These are phyloP conservation scores for Pythium scleroteichum DNA, from an alignment of 352 stramenopile species.

Conservation along the genomic window DNA sequence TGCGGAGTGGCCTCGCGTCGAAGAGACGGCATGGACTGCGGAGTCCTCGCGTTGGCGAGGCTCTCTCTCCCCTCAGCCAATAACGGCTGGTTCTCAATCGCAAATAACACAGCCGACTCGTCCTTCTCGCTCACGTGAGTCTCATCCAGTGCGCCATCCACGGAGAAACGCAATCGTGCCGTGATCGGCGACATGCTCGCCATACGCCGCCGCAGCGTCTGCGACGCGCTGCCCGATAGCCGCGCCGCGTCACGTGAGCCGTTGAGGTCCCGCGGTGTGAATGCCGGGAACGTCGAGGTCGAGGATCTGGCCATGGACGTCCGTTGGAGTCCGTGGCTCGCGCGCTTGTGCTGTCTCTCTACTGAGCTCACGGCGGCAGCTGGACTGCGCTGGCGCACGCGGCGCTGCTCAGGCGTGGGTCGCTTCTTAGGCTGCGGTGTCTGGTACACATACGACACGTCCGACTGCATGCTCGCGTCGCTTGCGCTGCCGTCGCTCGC, in stretches of 20 bases:
- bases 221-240: slow-evolving; percentile 38
- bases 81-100: slow-evolving; percentile 17
- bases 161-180: slow-evolving; percentile 23
- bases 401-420: neutral
- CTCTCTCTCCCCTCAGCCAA: neutral
- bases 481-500: slow-evolving; percentile 25
- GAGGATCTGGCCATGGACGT: slow-evolving; percentile 16
- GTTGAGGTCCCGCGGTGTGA: slow-evolving; percentile 57
- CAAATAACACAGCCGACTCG: slow-evolving; percentile 26
- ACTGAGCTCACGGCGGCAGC: slow-evolving; percentile 17
- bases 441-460: slow-evolving; percentile 69
- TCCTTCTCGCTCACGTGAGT: slow-evolving; percentile 4
- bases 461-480: slow-evolving; percentile 32
- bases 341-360: slow-evolving; percentile 21
- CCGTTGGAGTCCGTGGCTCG: neutral
- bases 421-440: slow-evolving; percentile 38
- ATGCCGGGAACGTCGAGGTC: slow-evolving; percentile 53
- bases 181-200: slow-evolving; percentile 63
- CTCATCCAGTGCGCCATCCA: slow-evolving; percentile 14
- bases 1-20: slow-evolving; percentile 12
- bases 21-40: slow-evolving; percentile 1
- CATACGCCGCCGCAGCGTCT: slow-evolving; percentile 53
- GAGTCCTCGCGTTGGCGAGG: slow-evolving; percentile 2
- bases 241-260: slow-evolving; percentile 9
- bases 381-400: slow-evolving; percentile 22